phyloP scores from a whole-genome alignment of 345 rosid genomes.

The Moricandia moricandioides region DNA sequence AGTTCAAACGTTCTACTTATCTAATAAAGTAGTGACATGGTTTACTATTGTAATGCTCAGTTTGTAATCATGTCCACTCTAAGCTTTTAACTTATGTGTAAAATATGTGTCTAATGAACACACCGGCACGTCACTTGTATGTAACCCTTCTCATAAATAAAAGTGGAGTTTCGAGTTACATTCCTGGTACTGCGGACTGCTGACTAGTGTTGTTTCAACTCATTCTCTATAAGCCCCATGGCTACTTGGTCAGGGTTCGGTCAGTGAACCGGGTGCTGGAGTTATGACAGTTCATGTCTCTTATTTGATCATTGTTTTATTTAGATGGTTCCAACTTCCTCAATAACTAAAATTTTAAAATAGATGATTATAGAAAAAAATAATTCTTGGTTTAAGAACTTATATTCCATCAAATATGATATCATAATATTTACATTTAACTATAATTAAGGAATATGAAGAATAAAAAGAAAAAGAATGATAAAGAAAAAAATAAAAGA shows the following conservation, averaged over 20 bases:
- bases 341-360: neutral
- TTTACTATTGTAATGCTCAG: slow-evolving; percentile 1
- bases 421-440: neutral
- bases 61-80: slow-evolving; percentile 7
- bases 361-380: no score
- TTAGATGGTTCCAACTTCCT: neutral
- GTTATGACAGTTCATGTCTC: neutral
- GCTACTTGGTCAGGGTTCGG: neutral
- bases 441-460: no score
- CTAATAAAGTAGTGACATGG: slow-evolving; percentile 29
- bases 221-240: neutral
- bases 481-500: no score
- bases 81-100: slow-evolving; percentile 24
- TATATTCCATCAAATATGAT: neutral
- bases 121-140: slow-evolving; percentile 31
- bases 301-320: neutral
- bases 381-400: neutral
- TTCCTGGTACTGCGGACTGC: no score
- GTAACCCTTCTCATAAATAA: slow-evolving; percentile 30
- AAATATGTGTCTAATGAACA: slow-evolving; percentile 24
- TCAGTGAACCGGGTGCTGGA: neutral
- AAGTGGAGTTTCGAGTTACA: slow-evolving; percentile 9
- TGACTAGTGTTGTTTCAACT: neutral
- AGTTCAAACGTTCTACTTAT: neutral
- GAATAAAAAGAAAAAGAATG: no score